These are phyloP conservation scores for Debaryomyces robertsiae DNA, from an alignment of 1,139 yeast genomes.

Conservation along the genomic window DNA sequence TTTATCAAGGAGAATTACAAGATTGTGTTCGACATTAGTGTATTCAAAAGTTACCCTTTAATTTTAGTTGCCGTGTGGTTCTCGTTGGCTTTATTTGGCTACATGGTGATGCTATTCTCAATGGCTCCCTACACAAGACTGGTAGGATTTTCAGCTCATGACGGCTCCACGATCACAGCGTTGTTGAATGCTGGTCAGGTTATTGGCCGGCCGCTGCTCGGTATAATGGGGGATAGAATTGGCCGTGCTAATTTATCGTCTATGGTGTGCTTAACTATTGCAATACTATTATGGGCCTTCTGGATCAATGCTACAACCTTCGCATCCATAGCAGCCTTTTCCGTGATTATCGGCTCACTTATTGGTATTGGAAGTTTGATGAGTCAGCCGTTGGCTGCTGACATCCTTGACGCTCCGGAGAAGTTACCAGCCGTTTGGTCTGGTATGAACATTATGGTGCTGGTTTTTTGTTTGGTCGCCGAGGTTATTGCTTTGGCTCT, in stretches of 20 bases:
- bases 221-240: constrained; percentile 54
- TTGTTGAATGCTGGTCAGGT: constrained; percentile 64
- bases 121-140: constrained; percentile 62
- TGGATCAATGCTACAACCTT: constrained; percentile 62
- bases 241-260: constrained; percentile 61
- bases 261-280: constrained; percentile 29
- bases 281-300: constrained; percentile 43
- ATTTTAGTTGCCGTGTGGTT: constrained; percentile 58
- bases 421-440: constrained; percentile 65
- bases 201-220: constrained; percentile 67
- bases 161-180: constrained; percentile 64
- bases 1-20: constrained; percentile 24
- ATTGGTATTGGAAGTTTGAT: constrained; percentile 69
- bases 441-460: constrained; percentile 51
- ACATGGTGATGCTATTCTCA: constrained; percentile 61
- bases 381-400: constrained; percentile 62
- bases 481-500: constrained; percentile 55
- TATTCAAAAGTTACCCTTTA: constrained; percentile 41
- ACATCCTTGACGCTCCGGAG: constrained; percentile 46
- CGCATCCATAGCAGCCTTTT: constrained; percentile 53
- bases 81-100: constrained; percentile 55
- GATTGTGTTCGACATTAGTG: constrained; percentile 31
- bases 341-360: constrained; percentile 53
- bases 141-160: constrained; percentile 54
- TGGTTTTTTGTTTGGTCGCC: constrained; percentile 47